phyloP scores from a whole-genome alignment of 1,284 basidiomycete genomes.

The Cutaneotrichosporon spelunceum region DNA sequence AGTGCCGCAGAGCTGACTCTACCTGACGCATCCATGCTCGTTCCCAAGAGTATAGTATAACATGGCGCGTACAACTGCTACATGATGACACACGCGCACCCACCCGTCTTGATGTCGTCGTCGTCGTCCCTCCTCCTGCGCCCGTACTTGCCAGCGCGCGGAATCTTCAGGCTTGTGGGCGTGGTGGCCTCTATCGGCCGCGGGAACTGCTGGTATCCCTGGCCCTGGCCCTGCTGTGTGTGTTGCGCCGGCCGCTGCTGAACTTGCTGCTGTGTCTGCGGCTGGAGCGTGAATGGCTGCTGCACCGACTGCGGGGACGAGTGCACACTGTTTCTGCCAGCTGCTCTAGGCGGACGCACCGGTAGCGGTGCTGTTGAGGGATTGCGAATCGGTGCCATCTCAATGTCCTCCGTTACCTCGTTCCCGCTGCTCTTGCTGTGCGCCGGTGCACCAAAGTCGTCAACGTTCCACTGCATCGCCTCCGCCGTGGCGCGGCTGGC shows the following conservation, averaged over 20 bases:
- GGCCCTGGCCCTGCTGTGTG: not conserved
- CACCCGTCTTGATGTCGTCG: constrained; percentile 22
- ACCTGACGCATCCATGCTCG: no score
- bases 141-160: not conserved
- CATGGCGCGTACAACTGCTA: constrained; percentile 16
- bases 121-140: constrained; percentile 14
- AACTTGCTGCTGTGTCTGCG: not conserved
- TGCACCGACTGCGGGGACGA: not conserved
- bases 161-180: not conserved
- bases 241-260: not conserved
- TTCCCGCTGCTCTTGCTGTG: not conserved
- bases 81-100: constrained; percentile 24
- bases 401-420: not conserved
- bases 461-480: not conserved
- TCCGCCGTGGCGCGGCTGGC: constrained; percentile 9
- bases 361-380: not conserved
- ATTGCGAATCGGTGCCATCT: not conserved
- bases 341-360: not conserved
- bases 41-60: constrained; percentile 7
- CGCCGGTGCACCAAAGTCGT: not conserved
- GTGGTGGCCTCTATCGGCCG: not conserved
- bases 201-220: not conserved
- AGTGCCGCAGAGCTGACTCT: no score
- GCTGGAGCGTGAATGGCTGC: not conserved
- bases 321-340: not conserved